phyloP scores from a whole-genome alignment of 768 basidiomycete genomes.

The Trametes punicea region DNA sequence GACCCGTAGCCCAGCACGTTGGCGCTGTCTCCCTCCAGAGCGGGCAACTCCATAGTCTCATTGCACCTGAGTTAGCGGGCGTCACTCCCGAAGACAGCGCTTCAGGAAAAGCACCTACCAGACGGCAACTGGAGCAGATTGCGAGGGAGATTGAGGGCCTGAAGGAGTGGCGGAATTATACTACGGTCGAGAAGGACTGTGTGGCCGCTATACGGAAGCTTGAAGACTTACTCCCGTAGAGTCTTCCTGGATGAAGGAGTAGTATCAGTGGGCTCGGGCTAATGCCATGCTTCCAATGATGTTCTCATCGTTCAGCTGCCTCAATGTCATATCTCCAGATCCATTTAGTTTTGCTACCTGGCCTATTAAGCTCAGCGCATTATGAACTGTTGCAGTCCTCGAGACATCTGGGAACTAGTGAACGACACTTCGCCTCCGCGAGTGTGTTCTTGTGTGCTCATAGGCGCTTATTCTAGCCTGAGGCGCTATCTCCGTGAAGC shows the following conservation, averaged over 20 bases:
- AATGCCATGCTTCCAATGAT: too few relatives aligned
- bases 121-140: background rate
- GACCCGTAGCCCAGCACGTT: constrained; percentile 30
- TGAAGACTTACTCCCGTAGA: background rate
- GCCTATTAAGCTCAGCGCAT: too few relatives aligned
- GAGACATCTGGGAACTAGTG: too few relatives aligned
- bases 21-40: constrained; percentile 1
- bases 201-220: background rate
- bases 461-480: too few relatives aligned
- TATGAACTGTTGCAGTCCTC: too few relatives aligned
- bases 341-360: too few relatives aligned
- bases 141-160: background rate
- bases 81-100: background rate
- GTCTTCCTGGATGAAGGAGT: too few relatives aligned
- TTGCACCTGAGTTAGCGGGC: background rate
- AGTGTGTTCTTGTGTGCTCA: too few relatives aligned
- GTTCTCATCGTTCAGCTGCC: background rate
- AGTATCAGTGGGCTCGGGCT: too few relatives aligned
- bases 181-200: background rate
- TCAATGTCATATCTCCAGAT: too few relatives aligned
- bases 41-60: constrained; percentile 27
- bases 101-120: background rate
- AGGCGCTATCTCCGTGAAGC: too few relatives aligned
- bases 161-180: background rate
- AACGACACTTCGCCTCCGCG: too few relatives aligned